These are phyloP conservation scores for Nymphaea colorata DNA, from an alignment of 164 flowering plant species.

Conservation along the genomic window DNA sequence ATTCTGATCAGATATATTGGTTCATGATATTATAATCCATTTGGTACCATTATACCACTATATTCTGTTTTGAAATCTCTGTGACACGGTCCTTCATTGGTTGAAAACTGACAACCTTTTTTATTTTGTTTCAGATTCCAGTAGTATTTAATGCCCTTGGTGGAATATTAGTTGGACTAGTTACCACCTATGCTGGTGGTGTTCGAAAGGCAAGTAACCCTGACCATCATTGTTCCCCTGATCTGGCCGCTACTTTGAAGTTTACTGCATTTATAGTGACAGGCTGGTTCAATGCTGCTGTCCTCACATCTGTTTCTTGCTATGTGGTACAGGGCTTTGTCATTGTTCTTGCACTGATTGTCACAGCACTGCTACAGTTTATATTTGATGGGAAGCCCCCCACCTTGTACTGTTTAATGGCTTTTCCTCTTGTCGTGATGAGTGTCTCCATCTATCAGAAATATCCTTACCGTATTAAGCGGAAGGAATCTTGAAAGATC, in stretches of 20 bases:
- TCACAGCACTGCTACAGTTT: conserved; percentile 91
- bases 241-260: background rate
- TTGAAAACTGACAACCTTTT: background rate
- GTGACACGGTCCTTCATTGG: no score
- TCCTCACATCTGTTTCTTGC: background rate
- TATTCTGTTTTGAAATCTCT: no score
- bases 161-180: conserved; percentile 96
- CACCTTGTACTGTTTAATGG: conserved; percentile 61
- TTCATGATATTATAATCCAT: no score
- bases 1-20: no score
- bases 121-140: conserved; percentile 54
- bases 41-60: no score
- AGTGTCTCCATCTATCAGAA: conserved; percentile 89
- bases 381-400: conserved; percentile 94
- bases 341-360: conserved; percentile 89
- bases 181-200: conserved; percentile 85
- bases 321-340: conserved; percentile 77
- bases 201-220: conserved; percentile 67
- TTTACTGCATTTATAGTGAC: background rate
- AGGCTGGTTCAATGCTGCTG: no score
- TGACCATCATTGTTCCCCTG: background rate
- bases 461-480: conserved; percentile 65
- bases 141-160: conserved; percentile 74
- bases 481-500: conserved; percentile 45
- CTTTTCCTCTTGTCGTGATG: conserved; percentile 72